A percentile compares a stretch with the other conserved stretches of the same genome.
Evolutionary conservation across 768 basidiomycete genomes (phyloP).

Genomic region (Mycena polygramma): DNA sequence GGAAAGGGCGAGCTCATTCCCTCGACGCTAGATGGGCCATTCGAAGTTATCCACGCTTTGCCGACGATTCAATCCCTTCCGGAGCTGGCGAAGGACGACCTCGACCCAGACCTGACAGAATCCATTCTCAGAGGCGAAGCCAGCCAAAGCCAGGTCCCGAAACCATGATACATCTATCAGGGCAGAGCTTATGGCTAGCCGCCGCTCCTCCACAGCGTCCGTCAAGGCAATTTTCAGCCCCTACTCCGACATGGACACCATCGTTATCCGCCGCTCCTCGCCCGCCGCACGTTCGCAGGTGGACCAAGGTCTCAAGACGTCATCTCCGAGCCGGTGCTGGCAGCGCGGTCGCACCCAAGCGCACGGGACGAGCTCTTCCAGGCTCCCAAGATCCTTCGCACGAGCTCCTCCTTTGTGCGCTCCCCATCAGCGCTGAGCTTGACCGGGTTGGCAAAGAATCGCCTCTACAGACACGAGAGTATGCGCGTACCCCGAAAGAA

Average conservation of each 20-base stretch:
- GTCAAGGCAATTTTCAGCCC: constrained; percentile 72
- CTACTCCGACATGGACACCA: constrained; percentile 66
- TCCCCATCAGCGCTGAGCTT: constrained; percentile 73
- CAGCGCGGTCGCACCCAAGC: constrained; percentile 75
- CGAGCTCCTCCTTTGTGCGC: constrained; percentile 56
- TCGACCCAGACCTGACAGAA: constrained; percentile 51
- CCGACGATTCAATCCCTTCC: constrained; percentile 73
- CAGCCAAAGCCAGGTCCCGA: constrained; percentile 36
- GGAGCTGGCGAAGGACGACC: constrained; percentile 53
- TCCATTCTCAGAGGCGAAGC: constrained; percentile 50
- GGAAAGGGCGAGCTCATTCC: constrained; percentile 55
- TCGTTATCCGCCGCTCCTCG: constrained; percentile 78
- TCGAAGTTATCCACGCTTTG: constrained; percentile 55
- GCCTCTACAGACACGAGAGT: constrained; percentile 77
- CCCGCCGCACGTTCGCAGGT: constrained; percentile 75
- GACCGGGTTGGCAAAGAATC: constrained; percentile 72
- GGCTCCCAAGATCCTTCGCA: constrained; percentile 57
- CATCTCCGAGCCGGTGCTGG: constrained; percentile 78
- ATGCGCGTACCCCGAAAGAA: constrained; percentile 73
- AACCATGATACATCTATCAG: constrained; percentile 24
- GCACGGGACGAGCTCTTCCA: constrained; percentile 75
- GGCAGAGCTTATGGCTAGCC: constrained; percentile 53
- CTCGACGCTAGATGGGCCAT: constrained; percentile 52
- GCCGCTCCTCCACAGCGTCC: constrained; percentile 75
- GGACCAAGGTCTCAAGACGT: constrained; percentile 87